Evolutionary conservation across 495 filamentous ascomycete species (phyloP).

Genomic region (Viridothelium virens): DNA sequence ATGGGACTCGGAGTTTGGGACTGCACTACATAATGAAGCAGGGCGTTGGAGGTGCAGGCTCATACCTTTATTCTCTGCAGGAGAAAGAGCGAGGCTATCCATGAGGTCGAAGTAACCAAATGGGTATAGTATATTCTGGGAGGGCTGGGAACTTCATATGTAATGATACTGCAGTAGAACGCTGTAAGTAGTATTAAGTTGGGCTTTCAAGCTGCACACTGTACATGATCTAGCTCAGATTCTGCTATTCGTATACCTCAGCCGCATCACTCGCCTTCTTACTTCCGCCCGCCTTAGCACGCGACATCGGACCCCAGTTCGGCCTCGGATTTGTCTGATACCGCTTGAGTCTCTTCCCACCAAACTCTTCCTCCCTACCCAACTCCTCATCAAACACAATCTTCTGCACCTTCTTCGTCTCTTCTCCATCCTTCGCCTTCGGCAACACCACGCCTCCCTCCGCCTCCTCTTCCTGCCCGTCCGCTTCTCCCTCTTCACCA

Average conservation of each 20-base stretch:
- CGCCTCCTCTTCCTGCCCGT: neutral
- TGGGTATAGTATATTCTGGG: no score
- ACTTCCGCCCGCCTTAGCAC: slow-evolving; percentile 45
- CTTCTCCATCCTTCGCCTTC: neutral
- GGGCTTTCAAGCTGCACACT: no score
- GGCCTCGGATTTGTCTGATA: slow-evolving; percentile 83
- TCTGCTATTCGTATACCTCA: no score
- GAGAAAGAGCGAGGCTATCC: no score
- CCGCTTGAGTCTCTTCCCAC: slow-evolving; percentile 55
- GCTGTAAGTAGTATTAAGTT: no score
- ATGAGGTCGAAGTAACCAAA: no score
- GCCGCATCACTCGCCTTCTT: neutral
- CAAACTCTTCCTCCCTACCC: slow-evolving; percentile 53
- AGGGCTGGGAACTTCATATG: no score
- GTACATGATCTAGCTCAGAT: no score
- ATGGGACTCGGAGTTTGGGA: neutral
- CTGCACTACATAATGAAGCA: neutral
- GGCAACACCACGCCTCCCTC: no score
- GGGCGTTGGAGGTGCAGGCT: neutral
- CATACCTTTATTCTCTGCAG: no score
- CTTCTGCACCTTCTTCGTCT: slow-evolving; percentile 40
- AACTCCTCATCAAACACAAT: slow-evolving; percentile 78
- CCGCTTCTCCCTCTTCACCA: slow-evolving; percentile 18
- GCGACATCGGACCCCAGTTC: slow-evolving; percentile 88
- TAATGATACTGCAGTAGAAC: no score